These are phyloP conservation scores for Oryza punctata DNA, from an alignment of 176 grass and related monocot genomes.

Conservation along the genomic window DNA sequence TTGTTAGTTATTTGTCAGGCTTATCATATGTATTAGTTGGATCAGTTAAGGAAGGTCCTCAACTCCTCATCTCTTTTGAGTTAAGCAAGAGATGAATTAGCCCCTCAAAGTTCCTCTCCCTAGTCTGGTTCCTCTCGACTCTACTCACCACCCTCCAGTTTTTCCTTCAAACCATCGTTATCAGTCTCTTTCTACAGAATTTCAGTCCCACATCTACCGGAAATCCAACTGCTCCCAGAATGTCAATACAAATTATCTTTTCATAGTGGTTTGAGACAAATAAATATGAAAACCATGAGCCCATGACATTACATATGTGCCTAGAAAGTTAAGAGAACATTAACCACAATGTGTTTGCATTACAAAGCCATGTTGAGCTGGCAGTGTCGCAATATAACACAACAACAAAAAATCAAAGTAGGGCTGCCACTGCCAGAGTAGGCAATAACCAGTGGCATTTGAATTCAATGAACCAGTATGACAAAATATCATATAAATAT, in stretches of 20 bases:
- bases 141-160: neutral
- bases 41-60: neutral
- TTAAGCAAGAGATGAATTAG: neutral
- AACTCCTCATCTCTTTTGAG: neutral
- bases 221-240: constrained; percentile 26
- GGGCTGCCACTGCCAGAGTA: neutral
- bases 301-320: neutral
- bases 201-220: neutral
- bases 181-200: neutral
- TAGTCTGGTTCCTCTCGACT: neutral
- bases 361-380: neutral
- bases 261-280: constrained; percentile 6
- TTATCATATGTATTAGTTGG: neutral
- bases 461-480: constrained; percentile 16
- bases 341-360: neutral
- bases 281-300: neutral
- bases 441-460: neutral
- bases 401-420: neutral
- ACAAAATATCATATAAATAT: constrained; percentile 20
- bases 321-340: constrained; percentile 26
- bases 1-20: neutral
- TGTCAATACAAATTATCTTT: constrained; percentile 3
- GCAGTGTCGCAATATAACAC: constrained; percentile 11
- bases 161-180: neutral
- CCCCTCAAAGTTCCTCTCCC: neutral